Base-by-base conservation (phyloP, 805 yeast species). In the Sugiyamaella boreocaroliniensis region DNA sequence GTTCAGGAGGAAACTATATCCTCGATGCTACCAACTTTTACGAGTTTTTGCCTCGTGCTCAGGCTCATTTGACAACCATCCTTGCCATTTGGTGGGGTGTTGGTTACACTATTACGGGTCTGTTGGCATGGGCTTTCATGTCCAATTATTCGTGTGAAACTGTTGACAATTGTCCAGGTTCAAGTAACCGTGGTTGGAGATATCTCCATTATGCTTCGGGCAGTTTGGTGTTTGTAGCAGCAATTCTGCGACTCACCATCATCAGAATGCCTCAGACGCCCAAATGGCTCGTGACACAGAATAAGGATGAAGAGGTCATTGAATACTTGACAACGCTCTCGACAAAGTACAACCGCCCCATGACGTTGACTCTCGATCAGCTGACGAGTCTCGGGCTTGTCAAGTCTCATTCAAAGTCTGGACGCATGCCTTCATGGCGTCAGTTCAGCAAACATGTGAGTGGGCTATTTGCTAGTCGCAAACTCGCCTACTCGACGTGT, bases 1-100 rank as follows among this genome's bases (percentile, higher is more conserved):
- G 76, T 8, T 75, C 76, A 4, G 84, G 83, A 49, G 85, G 84
- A 42, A 80, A 80, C 58, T 68, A 79, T 55, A 80, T 76, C 7
- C 64, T 78, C 14, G 83, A 79, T 61, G 74, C 80, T 16, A 70
- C 80, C 42, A 75, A 76, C 5, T 76, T 77, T 56, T 61, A 78
- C 37, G 82, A 79, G 61, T 77, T 73, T 52, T 66, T 79, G 48
- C 83, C 84, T 2, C 65, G 70, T 43, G 72, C 71, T 47, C 65
- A 74, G 57, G 79, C 78, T 55, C 79, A 74, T 72, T 62, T 77
- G 53, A 70, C 75, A 43, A 78, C 83, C 1, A 68, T 77, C 37
- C 71, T 80, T 64, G 79, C 82, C 18, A 67, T 72, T 40, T 81
- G 76, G 78, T 80, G 85, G 85, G 81, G 83, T 44, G 69, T 81